Evolutionary conservation across 805 yeast genomes (phyloP).

Genomic region (Torulaspora maleeae): DNA sequence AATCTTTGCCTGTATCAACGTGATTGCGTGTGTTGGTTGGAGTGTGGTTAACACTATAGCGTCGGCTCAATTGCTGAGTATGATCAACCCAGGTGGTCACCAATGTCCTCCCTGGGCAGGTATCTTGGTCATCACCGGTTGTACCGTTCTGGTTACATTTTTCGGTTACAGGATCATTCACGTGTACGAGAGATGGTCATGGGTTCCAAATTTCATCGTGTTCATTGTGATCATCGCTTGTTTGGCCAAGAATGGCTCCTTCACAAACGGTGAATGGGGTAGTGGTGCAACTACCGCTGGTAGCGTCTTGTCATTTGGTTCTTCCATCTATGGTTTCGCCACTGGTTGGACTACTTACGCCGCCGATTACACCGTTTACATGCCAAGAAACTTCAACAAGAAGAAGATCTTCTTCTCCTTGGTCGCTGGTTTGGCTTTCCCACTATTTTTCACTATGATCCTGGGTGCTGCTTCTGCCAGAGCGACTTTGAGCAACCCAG

Average conservation of each 20-base stretch:
- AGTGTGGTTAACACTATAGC: conserved; percentile 88
- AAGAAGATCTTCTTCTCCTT: conserved; percentile 59
- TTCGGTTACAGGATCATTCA: conserved; percentile 85
- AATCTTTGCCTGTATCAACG: conserved; percentile 69
- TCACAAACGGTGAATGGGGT: conserved; percentile 47
- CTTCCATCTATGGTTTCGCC: conserved; percentile 80
- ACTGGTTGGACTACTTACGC: conserved; percentile 96
- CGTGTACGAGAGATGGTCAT: conserved; percentile 73
- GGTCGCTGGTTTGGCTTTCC: conserved; percentile 56
- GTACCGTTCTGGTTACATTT: conserved; percentile 69
- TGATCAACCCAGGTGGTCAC: conserved; percentile 53
- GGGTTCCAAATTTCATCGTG: conserved; percentile 74
- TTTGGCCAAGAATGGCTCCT: conserved; percentile 60
- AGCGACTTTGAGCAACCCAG: conserved; percentile 48
- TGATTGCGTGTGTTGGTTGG: conserved; percentile 90
- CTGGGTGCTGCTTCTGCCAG: conserved; percentile 85
- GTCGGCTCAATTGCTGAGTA: conserved; percentile 75
- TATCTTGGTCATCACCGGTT: conserved; percentile 61
- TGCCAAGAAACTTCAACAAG: conserved; percentile 59
- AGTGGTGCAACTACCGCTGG: conserved; percentile 72
- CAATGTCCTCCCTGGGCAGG: conserved; percentile 87
- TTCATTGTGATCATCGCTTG: conserved; percentile 77
- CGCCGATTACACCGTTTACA: conserved; percentile 86
- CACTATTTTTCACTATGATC: conserved; percentile 65
- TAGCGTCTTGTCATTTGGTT: conserved; percentile 73